These are phyloP conservation scores for Xylaria scruposa DNA, from an alignment of 495 filamentous ascomycete species.

Conservation along the genomic window DNA sequence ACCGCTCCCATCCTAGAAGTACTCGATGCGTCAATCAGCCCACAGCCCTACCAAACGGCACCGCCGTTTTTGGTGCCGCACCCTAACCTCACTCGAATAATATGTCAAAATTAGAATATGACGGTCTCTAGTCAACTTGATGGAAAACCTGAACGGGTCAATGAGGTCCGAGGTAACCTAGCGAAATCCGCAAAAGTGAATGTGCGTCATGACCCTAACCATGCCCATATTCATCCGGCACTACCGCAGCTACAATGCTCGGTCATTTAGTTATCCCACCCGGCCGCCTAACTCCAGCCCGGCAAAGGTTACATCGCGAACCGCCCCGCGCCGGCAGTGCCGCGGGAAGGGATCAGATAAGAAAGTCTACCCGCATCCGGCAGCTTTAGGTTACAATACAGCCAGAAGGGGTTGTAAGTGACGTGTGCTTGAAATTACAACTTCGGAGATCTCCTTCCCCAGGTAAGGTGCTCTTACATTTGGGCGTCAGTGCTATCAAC, in stretches of 20 bases:
- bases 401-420: not conserved
- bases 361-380: slow-evolving; percentile 6
- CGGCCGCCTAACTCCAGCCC: not conserved
- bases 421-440: not conserved
- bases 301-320: slow-evolving; percentile 11
- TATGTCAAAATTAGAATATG: not conserved
- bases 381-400: slow-evolving; percentile 2
- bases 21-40: not conserved
- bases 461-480: not conserved
- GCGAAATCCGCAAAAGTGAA: not conserved
- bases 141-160: not conserved
- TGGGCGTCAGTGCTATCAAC: not conserved
- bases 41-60: not conserved
- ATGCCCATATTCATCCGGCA: not conserved
- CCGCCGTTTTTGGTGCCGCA: not conserved
- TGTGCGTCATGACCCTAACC: not conserved
- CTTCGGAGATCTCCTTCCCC: not conserved
- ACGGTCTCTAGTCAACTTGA: not conserved
- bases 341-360: slow-evolving; percentile 2
- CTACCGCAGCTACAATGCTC: not conserved
- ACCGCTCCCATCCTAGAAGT: not conserved
- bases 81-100: not conserved
- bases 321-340: not conserved
- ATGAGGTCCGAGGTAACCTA: not conserved
- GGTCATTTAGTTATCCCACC: not conserved